Evolutionary conservation across 2,329 filamentous ascomycete genomes (phyloP).

Genomic region (Dichotomopilus funicola): DNA sequence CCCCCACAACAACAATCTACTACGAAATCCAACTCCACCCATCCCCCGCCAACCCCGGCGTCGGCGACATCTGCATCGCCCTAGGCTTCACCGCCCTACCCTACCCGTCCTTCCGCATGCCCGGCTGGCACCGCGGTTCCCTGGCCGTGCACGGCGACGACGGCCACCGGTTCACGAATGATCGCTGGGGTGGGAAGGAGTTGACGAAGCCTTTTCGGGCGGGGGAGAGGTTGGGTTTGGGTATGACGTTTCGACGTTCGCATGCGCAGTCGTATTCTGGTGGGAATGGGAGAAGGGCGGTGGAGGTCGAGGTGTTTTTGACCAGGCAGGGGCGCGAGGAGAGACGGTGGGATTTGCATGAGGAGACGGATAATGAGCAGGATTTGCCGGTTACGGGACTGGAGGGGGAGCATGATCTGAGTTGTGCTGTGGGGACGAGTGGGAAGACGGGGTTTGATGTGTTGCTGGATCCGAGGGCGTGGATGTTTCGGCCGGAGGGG

Average conservation of each 20-base stretch:
- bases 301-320: constrained; percentile 58
- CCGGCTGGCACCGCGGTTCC: constrained; percentile 73
- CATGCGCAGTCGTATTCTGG: too few species aligned
- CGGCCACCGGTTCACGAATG: constrained; percentile 68
- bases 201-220: constrained; percentile 59
- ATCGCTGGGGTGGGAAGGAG: constrained; percentile 63
- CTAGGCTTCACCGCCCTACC: constrained; percentile 67
- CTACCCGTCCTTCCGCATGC: constrained; percentile 70
- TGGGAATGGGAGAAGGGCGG: constrained; percentile 7
- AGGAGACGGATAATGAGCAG: constrained; percentile 60
- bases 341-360: constrained; percentile 65
- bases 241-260: constrained; percentile 50
- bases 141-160: constrained; percentile 76
- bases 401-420: constrained; percentile 65
- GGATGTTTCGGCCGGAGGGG: constrained; percentile 43
- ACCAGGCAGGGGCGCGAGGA: constrained; percentile 57
- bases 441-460: constrained; percentile 63
- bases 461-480: constrained; percentile 52
- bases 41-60: constrained; percentile 31
- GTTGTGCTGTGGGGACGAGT: constrained; percentile 64
- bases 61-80: constrained; percentile 46
- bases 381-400: constrained; percentile 60
- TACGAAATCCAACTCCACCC: constrained; percentile 57
- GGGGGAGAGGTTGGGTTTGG: constrained; percentile 64
- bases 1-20: constrained; percentile 51